Percentiles rank a stretch among this genome's conserved stretches.
These are phyloP conservation scores for Fusarium citri DNA, from an alignment of 2,329 filamentous ascomycete genomes.

Conservation along the genomic window DNA sequence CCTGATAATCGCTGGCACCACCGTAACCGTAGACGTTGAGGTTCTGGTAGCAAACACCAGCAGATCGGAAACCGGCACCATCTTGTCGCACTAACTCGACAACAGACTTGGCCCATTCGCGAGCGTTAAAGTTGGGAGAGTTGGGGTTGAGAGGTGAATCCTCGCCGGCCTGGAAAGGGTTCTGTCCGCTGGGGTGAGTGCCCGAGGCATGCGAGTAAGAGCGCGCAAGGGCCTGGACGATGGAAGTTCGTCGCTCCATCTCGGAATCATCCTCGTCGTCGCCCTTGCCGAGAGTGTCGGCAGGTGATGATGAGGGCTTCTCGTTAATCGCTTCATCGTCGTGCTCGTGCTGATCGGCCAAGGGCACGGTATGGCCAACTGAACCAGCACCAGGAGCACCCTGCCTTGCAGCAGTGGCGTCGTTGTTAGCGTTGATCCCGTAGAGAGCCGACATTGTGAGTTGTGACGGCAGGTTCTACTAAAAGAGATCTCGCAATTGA, in stretches of 20 bases:
- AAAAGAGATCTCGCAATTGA: constrained; percentile 34
- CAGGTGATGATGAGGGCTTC: constrained; percentile 45
- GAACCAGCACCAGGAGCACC: constrained; percentile 53
- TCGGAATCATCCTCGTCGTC: constrained; percentile 53
- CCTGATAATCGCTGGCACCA: constrained; percentile 76
- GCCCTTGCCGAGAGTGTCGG: constrained; percentile 48
- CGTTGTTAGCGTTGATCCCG: constrained; percentile 57
- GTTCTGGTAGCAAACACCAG: constrained; percentile 74
- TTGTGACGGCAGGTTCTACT: constrained; percentile 22
- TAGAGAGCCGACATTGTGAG: constrained; percentile 41
- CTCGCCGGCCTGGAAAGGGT: constrained; percentile 63
- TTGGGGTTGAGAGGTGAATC: constrained; percentile 66
- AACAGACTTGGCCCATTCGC: constrained; percentile 70
- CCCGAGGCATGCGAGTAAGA: constrained; percentile 64
- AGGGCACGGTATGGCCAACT: constrained; percentile 35
- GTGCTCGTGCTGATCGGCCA: constrained; percentile 49
- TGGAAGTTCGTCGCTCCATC: constrained; percentile 62
- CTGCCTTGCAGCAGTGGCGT: constrained; percentile 58
- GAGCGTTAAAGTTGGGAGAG: constrained; percentile 64
- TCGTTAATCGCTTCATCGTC: constrained; percentile 43
- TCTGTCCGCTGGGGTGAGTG: constrained; percentile 50
- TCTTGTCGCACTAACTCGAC: constrained; percentile 64
- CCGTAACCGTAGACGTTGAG: constrained; percentile 77
- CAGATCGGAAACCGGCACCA: constrained; percentile 67
- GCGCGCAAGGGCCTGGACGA: constrained; percentile 67